These are phyloP conservation scores for Mrakia hoshinonis DNA, from an alignment of 768 basidiomycete species.

Conservation along the genomic window DNA sequence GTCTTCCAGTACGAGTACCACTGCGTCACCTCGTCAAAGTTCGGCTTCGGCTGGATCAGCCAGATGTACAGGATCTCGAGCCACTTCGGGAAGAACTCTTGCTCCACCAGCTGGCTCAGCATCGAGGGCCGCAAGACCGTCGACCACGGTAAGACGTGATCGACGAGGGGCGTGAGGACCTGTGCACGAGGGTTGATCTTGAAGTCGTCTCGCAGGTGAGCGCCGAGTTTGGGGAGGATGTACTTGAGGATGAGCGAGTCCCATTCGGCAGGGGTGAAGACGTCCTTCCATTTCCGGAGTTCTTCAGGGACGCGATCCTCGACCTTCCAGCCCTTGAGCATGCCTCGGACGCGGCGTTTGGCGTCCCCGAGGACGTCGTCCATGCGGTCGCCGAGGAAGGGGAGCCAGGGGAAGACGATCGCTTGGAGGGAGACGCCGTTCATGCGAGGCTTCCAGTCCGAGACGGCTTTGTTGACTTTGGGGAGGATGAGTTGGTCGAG, in stretches of 20 bases:
- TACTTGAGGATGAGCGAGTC: slow-evolving; percentile 82
- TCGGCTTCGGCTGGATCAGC: slow-evolving; percentile 81
- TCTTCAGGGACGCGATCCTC: slow-evolving; percentile 68
- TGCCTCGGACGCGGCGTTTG: slow-evolving; percentile 68
- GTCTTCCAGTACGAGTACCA: slow-evolving; percentile 48
- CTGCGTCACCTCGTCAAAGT: slow-evolving; percentile 81
- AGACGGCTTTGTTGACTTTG: slow-evolving; percentile 74
- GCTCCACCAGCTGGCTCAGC: slow-evolving; percentile 73
- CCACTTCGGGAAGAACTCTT: slow-evolving; percentile 96
- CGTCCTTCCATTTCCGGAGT: slow-evolving; percentile 68
- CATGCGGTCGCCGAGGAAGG: slow-evolving; percentile 69
- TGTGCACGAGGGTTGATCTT: slow-evolving; percentile 83
- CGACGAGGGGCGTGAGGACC: slow-evolving; percentile 64
- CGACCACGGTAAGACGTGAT: slow-evolving; percentile 67
- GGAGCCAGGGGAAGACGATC: slow-evolving; percentile 93
- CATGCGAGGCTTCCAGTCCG: slow-evolving; percentile 63
- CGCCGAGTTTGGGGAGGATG: slow-evolving; percentile 81
- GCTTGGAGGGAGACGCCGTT: slow-evolving; percentile 53
- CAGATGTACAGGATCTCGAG: slow-evolving; percentile 81
- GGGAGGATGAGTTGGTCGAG: slow-evolving; percentile 92
- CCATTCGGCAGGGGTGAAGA: slow-evolving; percentile 77
- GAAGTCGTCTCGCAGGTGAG: slow-evolving; percentile 72
- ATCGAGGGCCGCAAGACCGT: slow-evolving; percentile 63
- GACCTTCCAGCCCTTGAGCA: slow-evolving; percentile 66
- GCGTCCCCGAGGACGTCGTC: slow-evolving; percentile 82